Evolutionary conservation across 495 filamentous ascomycete genomes (phyloP), one percentile per base, ranked within the genome.

Genomic region (Durotheca rogersii): DNA sequence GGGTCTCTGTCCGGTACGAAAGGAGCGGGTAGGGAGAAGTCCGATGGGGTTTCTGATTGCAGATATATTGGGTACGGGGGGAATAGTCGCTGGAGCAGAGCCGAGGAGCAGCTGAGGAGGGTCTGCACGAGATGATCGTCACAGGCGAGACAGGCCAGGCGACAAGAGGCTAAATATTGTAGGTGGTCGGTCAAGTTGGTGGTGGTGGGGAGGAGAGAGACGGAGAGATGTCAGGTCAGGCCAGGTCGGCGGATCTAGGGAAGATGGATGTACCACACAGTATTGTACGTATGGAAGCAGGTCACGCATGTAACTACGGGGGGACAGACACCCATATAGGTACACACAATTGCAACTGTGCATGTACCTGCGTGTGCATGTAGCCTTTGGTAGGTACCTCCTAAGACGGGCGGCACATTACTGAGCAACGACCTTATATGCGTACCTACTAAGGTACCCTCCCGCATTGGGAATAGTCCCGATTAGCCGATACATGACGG

Each of bases 31-130:
- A 27, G 9, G 23, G 9, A 27, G 23, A 27, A 9, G 23, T 4
- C 4, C 4, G 4, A 9, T 4, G 23, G 9, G 23, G 30, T 29
- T 16, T 39, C 14, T 25, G 36, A 5, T 25, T 15, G 7, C 14
- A 20, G 11, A 23, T 6, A 9, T 39, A n/a, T 39, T 23, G 18
- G 14, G n/a, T 17, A 20, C 11, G 19, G 9, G 14, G 4, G 23
- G 4, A 27, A 27, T 25, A 2, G n/a, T 39, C 2, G 36, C 2
- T 23, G 3, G 56, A 54, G 45, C 45, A 51, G 52, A 52, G 36
- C 31, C 41, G 38, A 37, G 41, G 33, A 30, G 53, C 30, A 21
- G 32, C n/a, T n/a, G 11, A 11, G 29, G 32, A 42, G n/a, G 12
- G 36, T 19, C 2, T 10, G 36, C 36, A 39, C 36, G 36, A 39